Base-by-base conservation (phyloP, 306 rosid species). In the Datisca glomerata region DNA sequence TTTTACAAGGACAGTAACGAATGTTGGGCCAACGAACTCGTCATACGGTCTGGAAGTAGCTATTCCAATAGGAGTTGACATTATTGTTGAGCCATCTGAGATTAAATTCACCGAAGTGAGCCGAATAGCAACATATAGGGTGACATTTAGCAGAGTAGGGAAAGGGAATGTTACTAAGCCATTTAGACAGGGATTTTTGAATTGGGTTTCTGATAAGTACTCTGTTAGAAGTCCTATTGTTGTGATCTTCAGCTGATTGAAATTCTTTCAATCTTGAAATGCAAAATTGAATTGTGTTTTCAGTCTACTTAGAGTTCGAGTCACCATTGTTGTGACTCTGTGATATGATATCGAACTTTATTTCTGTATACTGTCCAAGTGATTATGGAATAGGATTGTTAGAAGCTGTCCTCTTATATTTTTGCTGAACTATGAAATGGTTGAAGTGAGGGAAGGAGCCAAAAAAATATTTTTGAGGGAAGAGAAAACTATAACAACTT, bases 1-100 rank as follows among this genome's bases (percentile, higher is more conserved):
- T 2, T 41, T 53, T 13, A 8, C 70, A 12, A 67, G 92, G 69
- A 73, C 94, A 2, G 70, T 81, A 42, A 81, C 86, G 43, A 78
- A 78, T 54, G 94, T 81, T 10, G 94, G 92, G 36, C 4, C 12
- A 11, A 14, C n/a, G 13, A 31, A 31, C 2, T 31, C 36, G 36
- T 1, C 9, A 8, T 31, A 31, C 36, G n/a, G 36, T 4, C 3
- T 31, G 4, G 36, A 5, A 5, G n/a, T 31, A 12, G 2, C n/a
- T 0, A 2, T 14, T 12, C 36, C 36, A 8, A 3, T 14, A 2
- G 36, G 36, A 31, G 36, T 8, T 3, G 13, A 31, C n/a, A 14
- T 31, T 11, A 14, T 1, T 2, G 36, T 31, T 7, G 36, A 31
- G 36, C 36, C 36, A 0, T 7, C 36, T 5, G 36, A 31, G 12